Evolutionary conservation across 371 early-diverging fungal genomes (phyloP), one percentile per base, ranked within the genome.

Genomic region (Nematocida displodere): DNA sequence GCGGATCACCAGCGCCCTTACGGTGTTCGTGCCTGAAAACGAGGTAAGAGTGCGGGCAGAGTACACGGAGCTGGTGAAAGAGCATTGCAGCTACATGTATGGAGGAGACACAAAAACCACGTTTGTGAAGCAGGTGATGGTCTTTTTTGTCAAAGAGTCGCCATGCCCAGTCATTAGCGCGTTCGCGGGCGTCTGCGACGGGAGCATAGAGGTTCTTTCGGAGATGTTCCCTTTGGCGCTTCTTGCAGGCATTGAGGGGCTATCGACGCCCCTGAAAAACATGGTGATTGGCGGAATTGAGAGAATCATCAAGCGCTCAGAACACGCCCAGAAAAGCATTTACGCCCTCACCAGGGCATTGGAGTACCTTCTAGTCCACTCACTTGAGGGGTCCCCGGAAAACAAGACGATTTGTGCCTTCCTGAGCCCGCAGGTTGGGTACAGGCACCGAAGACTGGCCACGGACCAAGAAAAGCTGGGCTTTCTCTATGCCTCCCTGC

Each of bases 111-210:
- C 13, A 8, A 26, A 4, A 7, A 28, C 24, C 8, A 8, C 8
- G 29, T 31, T 20, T 31, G 8, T 22, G 4, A 20, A 31, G 31
- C 13, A 34, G 8, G 5, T 55, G 7, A 55, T 55, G 55, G 22
- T 33, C 4, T 55, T 55, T 37, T 55, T 55, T 55, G 31, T 55
- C 13, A 5, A 7, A 33, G 55, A 55, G 55, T 55, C 55, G 11
- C 8, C 34, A 4, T 55, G 5, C 13, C 8, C 34, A 7, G 8
- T 33, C 7, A 33, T 55, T 34, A 4, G 55, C 17, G 34, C 29
- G 28, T 22, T 55, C 11, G 22, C 28, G 22, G 31, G 36, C 4
- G 34, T 22, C 4, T 55, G 55, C 34, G 55, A 55, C 4, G 8
- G 28, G 13, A 26, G 11, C 13, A 4, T 7, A 11, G 8, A 5